phyloP scores from a whole-genome alignment of 805 yeast genomes.

The Wickerhamiella galacta region DNA sequence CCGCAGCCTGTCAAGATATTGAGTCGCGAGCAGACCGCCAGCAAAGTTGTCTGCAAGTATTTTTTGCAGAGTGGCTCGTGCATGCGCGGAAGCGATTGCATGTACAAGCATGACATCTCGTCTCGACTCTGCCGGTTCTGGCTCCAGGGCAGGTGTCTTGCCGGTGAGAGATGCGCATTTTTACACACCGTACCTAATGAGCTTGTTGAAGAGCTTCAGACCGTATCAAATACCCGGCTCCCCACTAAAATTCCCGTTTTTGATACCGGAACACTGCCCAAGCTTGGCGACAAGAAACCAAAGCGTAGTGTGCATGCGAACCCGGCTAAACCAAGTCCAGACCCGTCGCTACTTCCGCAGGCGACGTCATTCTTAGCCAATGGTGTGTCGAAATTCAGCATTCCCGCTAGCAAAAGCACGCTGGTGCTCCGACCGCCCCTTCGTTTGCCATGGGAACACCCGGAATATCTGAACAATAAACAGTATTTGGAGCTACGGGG shows the following conservation, averaged over 20 bases:
- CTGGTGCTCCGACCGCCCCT: conserved; percentile 6
- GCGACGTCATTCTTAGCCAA: too few species aligned
- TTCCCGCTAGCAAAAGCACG: background rate
- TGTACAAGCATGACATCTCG: conserved; percentile 29
- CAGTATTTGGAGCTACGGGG: conserved; percentile 16
- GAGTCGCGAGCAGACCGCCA: conserved; percentile 10
- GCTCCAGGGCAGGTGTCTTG: conserved; percentile 29
- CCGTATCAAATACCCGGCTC: background rate
- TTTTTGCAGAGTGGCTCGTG: conserved; percentile 28
- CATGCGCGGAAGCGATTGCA: conserved; percentile 28
- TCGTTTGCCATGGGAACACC: conserved; percentile 18
- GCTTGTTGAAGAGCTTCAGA: conserved; percentile 8
- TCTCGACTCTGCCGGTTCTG: conserved; percentile 31
- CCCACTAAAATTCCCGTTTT: background rate
- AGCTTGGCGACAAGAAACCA: conserved; percentile 8
- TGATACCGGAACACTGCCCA: conserved; percentile 5
- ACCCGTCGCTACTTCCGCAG: too few species aligned
- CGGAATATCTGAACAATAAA: conserved; percentile 13
- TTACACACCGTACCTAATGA: conserved; percentile 25
- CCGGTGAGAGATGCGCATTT: conserved; percentile 28
- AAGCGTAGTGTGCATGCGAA: background rate
- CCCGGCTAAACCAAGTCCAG: too few species aligned
- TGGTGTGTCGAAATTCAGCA: too few species aligned
- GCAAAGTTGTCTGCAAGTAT: conserved; percentile 26
- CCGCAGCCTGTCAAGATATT: background rate